Evolutionary conservation across 106 monocot genomes (phyloP), one percentile per base, ranked within the genome.

Genomic region (Agapanthus africanus): DNA sequence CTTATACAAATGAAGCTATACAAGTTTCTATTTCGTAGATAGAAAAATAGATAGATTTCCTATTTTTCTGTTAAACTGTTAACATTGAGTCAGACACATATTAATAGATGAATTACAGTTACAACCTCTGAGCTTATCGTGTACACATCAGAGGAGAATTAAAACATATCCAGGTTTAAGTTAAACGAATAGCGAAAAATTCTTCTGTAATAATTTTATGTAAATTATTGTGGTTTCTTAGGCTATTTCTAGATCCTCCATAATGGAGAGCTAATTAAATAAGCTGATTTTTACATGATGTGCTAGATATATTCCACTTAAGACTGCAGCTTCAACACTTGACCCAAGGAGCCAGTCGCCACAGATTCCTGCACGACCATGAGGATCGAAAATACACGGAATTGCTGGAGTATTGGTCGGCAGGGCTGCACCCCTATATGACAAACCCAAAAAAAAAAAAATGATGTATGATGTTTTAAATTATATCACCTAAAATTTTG

Each of bases 321-420:
- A 77, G 19, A 82, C 92, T 54, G 97, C 97, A 70, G 80, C 80
- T 87, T 97, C 89, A 49, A 97, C 70, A 52, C 82, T 89, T 37
- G 97, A 89, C 46, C 97, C 97, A 66, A 89, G 91, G 7, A 97
- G 78, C 97, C 97, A 97, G 73, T 97, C 97, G 52, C 97, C 97
- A 83, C 97, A 97, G 70, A 97, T 92, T 71, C 92, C 97, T 52
- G 92, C 97, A 18, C 97, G 75, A 13, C 97, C 97, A 65, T 71
- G 74, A 14, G 97, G 92, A 79, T 97, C 92, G 61, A 89, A 97
- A 37, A 97, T 85, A 57, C 83, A 97, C 27, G 89, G 80, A 73
- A 92, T 67, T 19, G 73, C 69, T 33, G 87, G 92, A 49, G 82
- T 79, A 39, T 97, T 97, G 6, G 80, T 85, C 5, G 97, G 91